Evolutionary conservation across 805 yeast species (phyloP).

Genomic region (Clavispora phyllophila): DNA sequence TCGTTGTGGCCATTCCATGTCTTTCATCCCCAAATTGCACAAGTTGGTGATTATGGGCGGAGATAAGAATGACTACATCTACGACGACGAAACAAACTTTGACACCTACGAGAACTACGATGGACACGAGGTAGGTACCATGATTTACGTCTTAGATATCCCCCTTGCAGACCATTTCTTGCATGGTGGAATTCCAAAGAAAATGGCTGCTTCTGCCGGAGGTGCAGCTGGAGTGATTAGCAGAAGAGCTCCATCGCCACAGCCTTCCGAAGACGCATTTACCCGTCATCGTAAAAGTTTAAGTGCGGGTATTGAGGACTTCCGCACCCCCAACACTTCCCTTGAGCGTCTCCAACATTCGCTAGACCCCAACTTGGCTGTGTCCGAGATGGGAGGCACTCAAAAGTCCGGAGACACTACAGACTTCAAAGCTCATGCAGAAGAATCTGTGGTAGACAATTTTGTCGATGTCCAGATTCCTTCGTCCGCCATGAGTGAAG

Average conservation of each 20-base stretch:
- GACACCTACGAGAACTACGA: slow-evolving; percentile 50
- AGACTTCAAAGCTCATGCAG: not conserved
- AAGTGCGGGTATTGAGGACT: slow-evolving; percentile 30
- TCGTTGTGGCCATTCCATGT: slow-evolving; percentile 87
- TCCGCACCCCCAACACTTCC: slow-evolving; percentile 21
- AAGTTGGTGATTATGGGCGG: slow-evolving; percentile 89
- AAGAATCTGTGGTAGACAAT: slow-evolving; percentile 10
- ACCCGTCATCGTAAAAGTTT: slow-evolving; percentile 32
- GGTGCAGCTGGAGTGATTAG: slow-evolving; percentile 16
- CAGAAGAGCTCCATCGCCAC: slow-evolving; percentile 12
- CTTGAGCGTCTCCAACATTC: slow-evolving; percentile 18
- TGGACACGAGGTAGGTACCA: slow-evolving; percentile 47
- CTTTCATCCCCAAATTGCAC: slow-evolving; percentile 60
- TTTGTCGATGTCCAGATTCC: slow-evolving; percentile 29
- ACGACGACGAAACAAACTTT: slow-evolving; percentile 41
- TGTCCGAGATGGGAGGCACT: not conserved
- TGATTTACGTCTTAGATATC: slow-evolving; percentile 60
- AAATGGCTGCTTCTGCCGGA: slow-evolving; percentile 18
- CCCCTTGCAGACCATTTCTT: slow-evolving; percentile 33
- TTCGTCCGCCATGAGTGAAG: slow-evolving; percentile 17
- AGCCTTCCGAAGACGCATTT: slow-evolving; percentile 15
- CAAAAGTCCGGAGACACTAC: not conserved
- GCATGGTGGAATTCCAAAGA: slow-evolving; percentile 8
- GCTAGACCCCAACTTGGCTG: slow-evolving; percentile 19
- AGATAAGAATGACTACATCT: slow-evolving; percentile 66